Evolutionary conservation across 2,329 filamentous ascomycete species (phyloP), one percentile per base, ranked within the genome.

Genomic region (Talaromyces funiculosus): DNA sequence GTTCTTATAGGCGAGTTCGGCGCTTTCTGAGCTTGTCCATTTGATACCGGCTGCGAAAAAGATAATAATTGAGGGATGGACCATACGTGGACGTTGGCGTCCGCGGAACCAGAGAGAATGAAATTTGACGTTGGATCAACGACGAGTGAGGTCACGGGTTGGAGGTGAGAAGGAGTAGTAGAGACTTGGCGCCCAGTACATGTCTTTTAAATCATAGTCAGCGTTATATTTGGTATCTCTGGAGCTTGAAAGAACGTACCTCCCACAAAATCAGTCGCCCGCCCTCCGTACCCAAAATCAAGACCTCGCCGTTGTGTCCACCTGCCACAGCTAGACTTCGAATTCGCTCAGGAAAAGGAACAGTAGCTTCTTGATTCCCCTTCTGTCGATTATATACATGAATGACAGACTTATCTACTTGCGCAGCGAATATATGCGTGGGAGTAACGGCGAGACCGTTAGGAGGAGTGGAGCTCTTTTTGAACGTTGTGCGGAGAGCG

Each of bases 31-130:
- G 71, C 70, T 14, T 76, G 73, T 51, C 77, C 75, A 20, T 74
- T 77, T n/a, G 74, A 66, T 18, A 73, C 71, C 18, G 75, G 69
- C 51, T 74, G 73, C 3, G 79, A 77, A 69, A 87, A 86, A 4
- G 84, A 85, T 2, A 97, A 81, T 10, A 97, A 83, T 24, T 83
- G 82, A 3, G 89, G 81, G 57, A 97, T 76, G 1, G 90, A 90
- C 94, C 94, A 99, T 62, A 97, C 88, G 74, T 96, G 90, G 64
- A 97, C 83, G 72, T 90, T 96, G 56, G 92, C 90, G 78, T 99
- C 94, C 66, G 75, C 66, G 14, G 78, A 79, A 43, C 77, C 78
- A 16, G 77, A 80, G 20, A 80, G 66, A 62, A 80, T 73, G 63
- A 77, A 77, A 62, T 77, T 77, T 57, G 75, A 87, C 43, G 87